These are phyloP conservation scores for Bifiguratus adelaidae DNA, from an alignment of 192 early-diverging fungal genomes.

Conservation along the genomic window DNA sequence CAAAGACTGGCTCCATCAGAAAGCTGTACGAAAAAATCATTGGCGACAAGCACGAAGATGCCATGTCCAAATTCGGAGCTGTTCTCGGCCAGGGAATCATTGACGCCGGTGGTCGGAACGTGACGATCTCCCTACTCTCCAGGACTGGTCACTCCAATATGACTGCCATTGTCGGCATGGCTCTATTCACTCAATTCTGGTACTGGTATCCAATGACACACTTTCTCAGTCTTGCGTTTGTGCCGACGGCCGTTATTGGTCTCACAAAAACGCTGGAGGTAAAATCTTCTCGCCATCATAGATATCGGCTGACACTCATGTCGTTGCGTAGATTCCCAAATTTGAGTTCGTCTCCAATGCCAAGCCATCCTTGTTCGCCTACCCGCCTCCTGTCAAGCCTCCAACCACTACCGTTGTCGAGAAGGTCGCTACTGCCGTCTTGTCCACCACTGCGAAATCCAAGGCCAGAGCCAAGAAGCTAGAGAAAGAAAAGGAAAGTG, in stretches of 20 bases:
- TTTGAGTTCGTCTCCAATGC: slow-evolving; percentile 80
- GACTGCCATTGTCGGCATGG: slow-evolving; percentile 97
- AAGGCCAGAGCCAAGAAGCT: slow-evolving; percentile 74
- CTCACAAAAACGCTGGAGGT: slow-evolving; percentile 78
- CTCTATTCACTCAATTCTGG: slow-evolving; percentile 99
- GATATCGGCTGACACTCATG: not conserved
- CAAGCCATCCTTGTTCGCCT: slow-evolving; percentile 84
- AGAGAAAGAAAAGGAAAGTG: slow-evolving; percentile 62
- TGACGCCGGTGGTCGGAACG: slow-evolving; percentile 95
- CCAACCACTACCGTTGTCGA: slow-evolving; percentile 70
- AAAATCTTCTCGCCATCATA: not conserved
- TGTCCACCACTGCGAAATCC: slow-evolving; percentile 93
- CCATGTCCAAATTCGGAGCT: slow-evolving; percentile 92
- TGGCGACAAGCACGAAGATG: slow-evolving; percentile 85
- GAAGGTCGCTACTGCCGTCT: slow-evolving; percentile 89
- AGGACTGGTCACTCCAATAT: slow-evolving; percentile 84
- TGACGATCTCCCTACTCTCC: slow-evolving; percentile 86
- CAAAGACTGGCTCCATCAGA: slow-evolving; percentile 60
- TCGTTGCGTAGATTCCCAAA: slow-evolving; percentile 52
- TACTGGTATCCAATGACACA: slow-evolving; percentile 98
- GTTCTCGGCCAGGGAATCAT: slow-evolving; percentile 95
- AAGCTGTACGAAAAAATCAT: slow-evolving; percentile 86
- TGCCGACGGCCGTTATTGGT: slow-evolving; percentile 92
- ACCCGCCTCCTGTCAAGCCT: slow-evolving; percentile 79
- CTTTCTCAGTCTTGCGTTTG: slow-evolving; percentile 90